Evolutionary conservation across 1,284 basidiomycete genomes (phyloP).

Genomic region (Cutaneotrichosporon spelunceum): DNA sequence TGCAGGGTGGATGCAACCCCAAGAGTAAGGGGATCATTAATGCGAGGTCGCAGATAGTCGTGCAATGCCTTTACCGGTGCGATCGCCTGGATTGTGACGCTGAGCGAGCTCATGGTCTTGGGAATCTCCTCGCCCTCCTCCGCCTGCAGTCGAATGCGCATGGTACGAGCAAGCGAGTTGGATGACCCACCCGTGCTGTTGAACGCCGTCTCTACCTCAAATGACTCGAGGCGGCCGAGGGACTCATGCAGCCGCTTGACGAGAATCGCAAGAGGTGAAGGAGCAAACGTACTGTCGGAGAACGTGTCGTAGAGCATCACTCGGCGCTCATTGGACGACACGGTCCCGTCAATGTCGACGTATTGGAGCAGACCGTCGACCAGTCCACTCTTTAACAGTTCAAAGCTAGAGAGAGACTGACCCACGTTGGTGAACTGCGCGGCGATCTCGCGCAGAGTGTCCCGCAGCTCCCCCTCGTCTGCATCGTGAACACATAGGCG

Average conservation of each 20-base stretch:
- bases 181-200: conserved; percentile 29
- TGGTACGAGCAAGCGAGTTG: conserved; percentile 30
- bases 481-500: conserved; percentile 59
- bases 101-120: conserved; percentile 77
- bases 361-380: conserved; percentile 83
- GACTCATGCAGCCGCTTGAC: conserved; percentile 94
- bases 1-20: conserved; percentile 62
- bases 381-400: conserved; percentile 87
- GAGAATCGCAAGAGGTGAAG: conserved; percentile 69
- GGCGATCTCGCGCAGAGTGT: conserved; percentile 68
- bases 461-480: conserved; percentile 60
- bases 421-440: conserved; percentile 68
- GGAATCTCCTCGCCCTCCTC: conserved; percentile 83
- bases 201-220: conserved; percentile 80
- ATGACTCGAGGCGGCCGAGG: conserved; percentile 86
- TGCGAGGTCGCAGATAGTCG: conserved; percentile 85
- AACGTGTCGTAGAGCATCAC: conserved; percentile 73
- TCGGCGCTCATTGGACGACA: conserved; percentile 57
- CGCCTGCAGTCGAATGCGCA: conserved; percentile 81
- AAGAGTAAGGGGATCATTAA: conserved; percentile 62
- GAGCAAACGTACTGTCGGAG: conserved; percentile 57
- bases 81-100: conserved; percentile 93
- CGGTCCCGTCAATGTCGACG: conserved; percentile 63
- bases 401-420: conserved; percentile 86
- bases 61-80: conserved; percentile 93